Evolutionary conservation across 2,329 filamentous ascomycete genomes (phyloP), one percentile per base, ranked within the genome.

Genomic region (Curvularia sp.): DNA sequence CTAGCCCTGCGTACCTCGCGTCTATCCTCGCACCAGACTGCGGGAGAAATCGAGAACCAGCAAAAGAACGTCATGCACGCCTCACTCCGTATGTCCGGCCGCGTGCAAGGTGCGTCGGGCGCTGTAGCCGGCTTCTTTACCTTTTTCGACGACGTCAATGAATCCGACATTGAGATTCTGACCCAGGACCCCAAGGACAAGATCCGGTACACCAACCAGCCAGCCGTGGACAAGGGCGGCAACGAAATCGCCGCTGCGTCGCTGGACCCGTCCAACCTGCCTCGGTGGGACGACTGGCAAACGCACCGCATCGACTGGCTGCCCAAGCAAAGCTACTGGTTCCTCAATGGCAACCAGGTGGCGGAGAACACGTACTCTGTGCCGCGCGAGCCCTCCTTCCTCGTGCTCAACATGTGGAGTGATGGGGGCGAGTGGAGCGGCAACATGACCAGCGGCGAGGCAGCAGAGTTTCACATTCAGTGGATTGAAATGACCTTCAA

Each of bases 271-370:
- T 83, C 79, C 2, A 70, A 84, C 41, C 82, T 85, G 1, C 61
- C 77, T 18, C 72, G 75, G 28, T 87, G 84, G 84, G 78, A 82
- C 49, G 78, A 84, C 28, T 88, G 86, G 85, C 80, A 84, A 24
- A 82, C 83, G 2, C 84, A 88, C 68, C 80, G 86, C 24, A 80
- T 88, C 44, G 86, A 88, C 71, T 88, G 86, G 86, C 81, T 82
- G 1, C 79, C 83, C 0, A 75, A 78, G 20, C 71, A 78, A 48
- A 86, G 81, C 53, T 81, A 80, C 22, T 88, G 86, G 85, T 88
- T 81, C 63, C 78, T 86, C 20, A 78, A 87, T 63, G 83, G 80
- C 31, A 69, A 78, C 38, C 73, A 84, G 65, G 78, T 83, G 1
- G 82, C 84, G 2, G 81, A 77, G 22, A 86, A 85, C 63, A 78